Base-by-base conservation (phyloP, 2,329 filamentous ascomycete genomes). In the Zelopaecilomyces penicillatus region DNA sequence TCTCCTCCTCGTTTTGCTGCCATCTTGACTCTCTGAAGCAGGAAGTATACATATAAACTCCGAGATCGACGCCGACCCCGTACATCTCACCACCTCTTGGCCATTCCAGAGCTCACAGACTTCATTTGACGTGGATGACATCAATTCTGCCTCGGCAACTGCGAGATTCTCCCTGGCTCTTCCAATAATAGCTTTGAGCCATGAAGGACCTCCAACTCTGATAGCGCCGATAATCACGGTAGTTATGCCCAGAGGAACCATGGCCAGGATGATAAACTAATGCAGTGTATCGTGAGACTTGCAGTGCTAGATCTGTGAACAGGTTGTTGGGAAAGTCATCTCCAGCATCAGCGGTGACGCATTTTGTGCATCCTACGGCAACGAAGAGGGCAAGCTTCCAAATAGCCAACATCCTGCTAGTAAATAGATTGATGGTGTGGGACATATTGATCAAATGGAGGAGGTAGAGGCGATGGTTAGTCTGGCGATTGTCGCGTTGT, bases 31-130 rank as follows among this genome's bases (percentile, higher is more conserved):
- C 19, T 19, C 19, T 19, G 19, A 19, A 19, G 19, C 19, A 19
- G 44, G 44, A 4, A 46, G 29, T 4, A 54, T 26, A 12, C 44
- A 48, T 32, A 56, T 48, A 29, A 57, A 53, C 28, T 56, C 48
- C 5, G 30, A 36, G 3, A 56, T 49, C 5, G 41, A 38, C 4
- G 43, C 49, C 3, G 39, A 42, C 5, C 56, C 54, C 4, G 37
- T 39, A 6, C 49, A 51, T 19, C 59, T 40, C 0, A 64, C 57
- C 0, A 74, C 57, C 0, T 61, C 59, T 0, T 59, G 52, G 39
- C 67, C 64, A 6, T 71, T 71, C 49, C 65, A 73, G 0, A 73
- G 51, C 45, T 74, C 70, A 4, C 66, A 69, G 0, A 66, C 69
- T 1, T 67, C 66, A 7, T 66, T 54, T 0, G 68, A 72, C 0